phyloP scores from a whole-genome alignment of 2,329 filamentous ascomycete genomes.

The Alternaria sp. region DNA sequence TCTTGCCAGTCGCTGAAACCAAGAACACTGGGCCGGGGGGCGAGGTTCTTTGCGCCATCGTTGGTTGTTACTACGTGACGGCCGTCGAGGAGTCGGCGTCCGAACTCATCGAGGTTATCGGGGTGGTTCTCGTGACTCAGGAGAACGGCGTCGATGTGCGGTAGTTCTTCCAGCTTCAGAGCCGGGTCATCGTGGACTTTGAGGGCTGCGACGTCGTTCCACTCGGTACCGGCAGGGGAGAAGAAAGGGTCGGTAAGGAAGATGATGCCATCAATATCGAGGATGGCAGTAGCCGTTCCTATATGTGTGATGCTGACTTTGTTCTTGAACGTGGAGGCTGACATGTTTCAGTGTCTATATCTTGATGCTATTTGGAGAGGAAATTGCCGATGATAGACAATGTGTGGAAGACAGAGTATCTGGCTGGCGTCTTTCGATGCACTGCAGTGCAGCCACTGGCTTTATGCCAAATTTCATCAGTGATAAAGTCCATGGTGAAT shows the following conservation, averaged over 20 bases:
- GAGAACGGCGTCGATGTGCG: conserved; percentile 59
- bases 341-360: background rate
- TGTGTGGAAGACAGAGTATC: background rate
- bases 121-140: conserved; percentile 62
- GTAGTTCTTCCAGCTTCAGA: conserved; percentile 51
- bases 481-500: background rate
- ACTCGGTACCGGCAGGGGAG: conserved; percentile 24
- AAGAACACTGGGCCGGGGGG: conserved; percentile 54
- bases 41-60: conserved; percentile 56
- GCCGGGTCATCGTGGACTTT: conserved; percentile 37
- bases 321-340: conserved; percentile 19
- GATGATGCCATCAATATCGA: conserved; percentile 44
- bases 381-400: too few relatives aligned
- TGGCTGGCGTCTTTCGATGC: background rate
- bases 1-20: conserved; percentile 41
- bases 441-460: background rate
- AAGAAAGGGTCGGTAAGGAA: conserved; percentile 39
- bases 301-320: conserved; percentile 55
- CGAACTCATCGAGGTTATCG: conserved; percentile 59
- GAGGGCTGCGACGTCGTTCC: background rate
- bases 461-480: background rate
- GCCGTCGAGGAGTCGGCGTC: conserved; percentile 57
- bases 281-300: conserved; percentile 59
- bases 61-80: conserved; percentile 58
- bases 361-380: background rate